Conservation (phyloP, 768 basidiomycete genomes). For the Boletus rufocinnamomeus region DNA sequence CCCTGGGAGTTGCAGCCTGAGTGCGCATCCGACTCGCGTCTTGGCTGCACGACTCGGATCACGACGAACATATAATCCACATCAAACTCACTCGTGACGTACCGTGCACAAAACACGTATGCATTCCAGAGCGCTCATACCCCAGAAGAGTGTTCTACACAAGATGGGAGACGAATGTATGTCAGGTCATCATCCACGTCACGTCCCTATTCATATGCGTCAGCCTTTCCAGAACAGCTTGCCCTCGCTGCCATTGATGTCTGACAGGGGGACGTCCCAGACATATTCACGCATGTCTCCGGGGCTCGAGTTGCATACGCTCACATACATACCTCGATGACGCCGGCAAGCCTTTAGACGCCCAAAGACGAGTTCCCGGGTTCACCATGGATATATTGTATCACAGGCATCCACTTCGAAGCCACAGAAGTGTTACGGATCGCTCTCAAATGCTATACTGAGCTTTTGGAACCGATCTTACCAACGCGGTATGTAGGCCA, state of each 20-base stretch:
- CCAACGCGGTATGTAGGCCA: too few species aligned
- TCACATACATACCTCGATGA: background rate
- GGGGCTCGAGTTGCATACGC: background rate
- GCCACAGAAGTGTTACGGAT: background rate
- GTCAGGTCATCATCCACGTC: background rate
- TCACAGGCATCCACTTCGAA: too few species aligned
- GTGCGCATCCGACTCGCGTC: background rate
- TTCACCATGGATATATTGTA: background rate
- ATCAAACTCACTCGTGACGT: background rate
- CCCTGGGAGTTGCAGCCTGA: too few species aligned
- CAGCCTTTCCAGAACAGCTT: background rate
- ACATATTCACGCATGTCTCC: background rate
- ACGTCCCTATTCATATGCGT: background rate
- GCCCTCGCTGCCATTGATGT: background rate
- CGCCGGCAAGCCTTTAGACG: background rate
- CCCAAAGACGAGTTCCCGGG: too few species aligned
- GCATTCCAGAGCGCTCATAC: too few species aligned
- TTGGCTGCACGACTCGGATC: background rate
- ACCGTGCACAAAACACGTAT: background rate
- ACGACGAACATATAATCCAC: background rate
- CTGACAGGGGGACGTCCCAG: too few species aligned
- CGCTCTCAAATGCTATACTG: background rate
- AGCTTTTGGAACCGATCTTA: too few species aligned
- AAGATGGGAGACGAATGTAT: background rate
- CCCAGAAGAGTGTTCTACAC: too few species aligned